Conservation (phyloP, 2,329 filamentous ascomycete genomes). For the Cytospora piceae region DNA sequence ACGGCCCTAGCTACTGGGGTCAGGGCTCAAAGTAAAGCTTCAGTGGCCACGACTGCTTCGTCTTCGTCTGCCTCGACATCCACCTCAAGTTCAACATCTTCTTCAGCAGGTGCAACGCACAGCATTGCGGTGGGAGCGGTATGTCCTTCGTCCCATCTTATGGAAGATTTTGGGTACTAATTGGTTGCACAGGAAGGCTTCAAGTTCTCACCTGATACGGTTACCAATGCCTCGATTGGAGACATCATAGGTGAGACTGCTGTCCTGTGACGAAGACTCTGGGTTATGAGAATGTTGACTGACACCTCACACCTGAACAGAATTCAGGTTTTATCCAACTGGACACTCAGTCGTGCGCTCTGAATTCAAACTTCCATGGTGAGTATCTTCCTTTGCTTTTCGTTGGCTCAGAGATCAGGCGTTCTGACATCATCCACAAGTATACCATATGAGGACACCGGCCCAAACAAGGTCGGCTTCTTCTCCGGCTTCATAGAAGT, state of each 20-base stretch:
- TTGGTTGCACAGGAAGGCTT: slow-evolving; percentile 36
- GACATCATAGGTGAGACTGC: slow-evolving; percentile 50
- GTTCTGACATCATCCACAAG: background rate
- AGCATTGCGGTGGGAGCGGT: slow-evolving; percentile 39
- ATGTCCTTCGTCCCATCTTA: slow-evolving; percentile 29
- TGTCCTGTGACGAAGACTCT: background rate
- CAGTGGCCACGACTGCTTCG: slow-evolving; percentile 21
- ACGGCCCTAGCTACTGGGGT: slow-evolving; percentile 17
- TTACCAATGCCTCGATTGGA: slow-evolving; percentile 45
- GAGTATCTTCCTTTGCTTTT: background rate
- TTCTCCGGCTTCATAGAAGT: slow-evolving; percentile 55
- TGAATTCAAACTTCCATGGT: slow-evolving; percentile 61
- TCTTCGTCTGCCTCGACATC: slow-evolving; percentile 29
- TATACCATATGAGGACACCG: slow-evolving; percentile 61
- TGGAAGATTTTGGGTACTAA: slow-evolving; percentile 26
- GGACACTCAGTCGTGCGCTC: slow-evolving; percentile 68
- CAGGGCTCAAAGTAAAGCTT: slow-evolving; percentile 21
- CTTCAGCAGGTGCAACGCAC: slow-evolving; percentile 34
- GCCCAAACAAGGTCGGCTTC: slow-evolving; percentile 53
- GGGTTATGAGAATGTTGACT: slow-evolving; percentile 20
- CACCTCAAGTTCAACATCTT: slow-evolving; percentile 27
- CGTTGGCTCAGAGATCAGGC: background rate
- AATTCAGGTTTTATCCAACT: slow-evolving; percentile 65
- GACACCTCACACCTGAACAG: slow-evolving; percentile 33
- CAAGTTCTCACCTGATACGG: slow-evolving; percentile 42